Conservation (phyloP, 805 yeast species). For the Gaillardinia entomophila region DNA sequence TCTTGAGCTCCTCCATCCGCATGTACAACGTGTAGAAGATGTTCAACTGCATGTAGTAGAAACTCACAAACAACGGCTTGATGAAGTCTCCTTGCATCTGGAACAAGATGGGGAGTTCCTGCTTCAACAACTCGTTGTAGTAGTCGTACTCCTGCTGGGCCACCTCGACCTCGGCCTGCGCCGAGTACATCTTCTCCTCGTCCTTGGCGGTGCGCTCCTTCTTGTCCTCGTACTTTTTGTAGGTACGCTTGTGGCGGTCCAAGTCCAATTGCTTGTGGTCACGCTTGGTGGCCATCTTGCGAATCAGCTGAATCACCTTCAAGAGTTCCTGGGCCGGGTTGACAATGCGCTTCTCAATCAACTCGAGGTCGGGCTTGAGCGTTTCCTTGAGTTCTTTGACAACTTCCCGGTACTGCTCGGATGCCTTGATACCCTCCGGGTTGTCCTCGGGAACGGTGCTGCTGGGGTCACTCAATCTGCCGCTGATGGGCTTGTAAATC, state of each 20-base stretch:
- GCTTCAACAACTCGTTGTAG: conserved; percentile 90
- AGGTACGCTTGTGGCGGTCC: conserved; percentile 72
- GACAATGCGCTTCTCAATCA: conserved; percentile 85
- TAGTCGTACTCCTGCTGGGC: conserved; percentile 96
- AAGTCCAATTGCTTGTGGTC: conserved; percentile 92
- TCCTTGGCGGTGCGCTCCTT: conserved; percentile 82
- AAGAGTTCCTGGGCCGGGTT: conserved; percentile 89
- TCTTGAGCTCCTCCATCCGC: conserved; percentile 92
- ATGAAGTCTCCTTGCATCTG: conserved; percentile 87
- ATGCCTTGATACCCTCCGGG: conserved; percentile 93
- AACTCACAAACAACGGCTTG: conserved; percentile 86
- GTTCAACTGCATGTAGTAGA: conserved; percentile 96
- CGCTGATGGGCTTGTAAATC: conserved; percentile 92
- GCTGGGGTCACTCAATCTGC: conserved; percentile 85
- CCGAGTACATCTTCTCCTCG: conserved; percentile 83
- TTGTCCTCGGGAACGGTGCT: conserved; percentile 85
- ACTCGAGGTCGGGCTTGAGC: conserved; percentile 85
- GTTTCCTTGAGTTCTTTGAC: conserved; percentile 82
- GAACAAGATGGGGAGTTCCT: conserved; percentile 83
- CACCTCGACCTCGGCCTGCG: conserved; percentile 81
- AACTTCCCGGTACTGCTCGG: conserved; percentile 84
- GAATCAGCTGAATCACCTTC: conserved; percentile 70
- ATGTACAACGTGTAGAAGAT: conserved; percentile 89
- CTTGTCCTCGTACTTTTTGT: conserved; percentile 72
- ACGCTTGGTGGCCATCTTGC: conserved; percentile 94